These are phyloP conservation scores for Plantago lanceolata DNA, from an alignment of 305 asterid species.

Conservation along the genomic window DNA sequence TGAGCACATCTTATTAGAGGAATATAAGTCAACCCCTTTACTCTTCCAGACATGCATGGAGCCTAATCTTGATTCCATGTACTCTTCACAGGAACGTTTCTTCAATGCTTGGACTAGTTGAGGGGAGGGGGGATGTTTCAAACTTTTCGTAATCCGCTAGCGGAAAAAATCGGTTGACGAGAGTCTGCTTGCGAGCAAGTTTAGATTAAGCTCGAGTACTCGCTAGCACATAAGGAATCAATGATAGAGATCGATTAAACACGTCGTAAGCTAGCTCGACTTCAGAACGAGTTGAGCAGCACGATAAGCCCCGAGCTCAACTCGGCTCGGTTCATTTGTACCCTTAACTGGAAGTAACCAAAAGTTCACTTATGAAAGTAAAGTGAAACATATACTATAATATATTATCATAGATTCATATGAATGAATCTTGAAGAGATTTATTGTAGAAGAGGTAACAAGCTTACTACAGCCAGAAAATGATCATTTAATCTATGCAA, in stretches of 20 bases:
- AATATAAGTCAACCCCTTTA: constrained; percentile 1
- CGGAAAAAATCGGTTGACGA: no score
- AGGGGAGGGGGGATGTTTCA: no score
- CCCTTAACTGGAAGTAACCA: neutral
- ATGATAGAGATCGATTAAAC: no score
- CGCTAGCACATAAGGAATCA: no score
- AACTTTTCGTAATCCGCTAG: no score
- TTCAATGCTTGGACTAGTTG: neutral
- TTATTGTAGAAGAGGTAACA: neutral
- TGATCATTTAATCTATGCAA: neutral
- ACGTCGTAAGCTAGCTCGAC: no score
- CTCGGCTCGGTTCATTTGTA: neutral
- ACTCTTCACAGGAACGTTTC: neutral
- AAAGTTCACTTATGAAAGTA: neutral
- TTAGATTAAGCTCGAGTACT: no score
- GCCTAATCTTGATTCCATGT: constrained; percentile 3
- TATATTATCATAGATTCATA: neutral
- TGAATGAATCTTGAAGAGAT: neutral
- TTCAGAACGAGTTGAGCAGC: no score
- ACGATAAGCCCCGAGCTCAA: no score
- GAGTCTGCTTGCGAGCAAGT: no score
- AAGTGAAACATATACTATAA: no score
- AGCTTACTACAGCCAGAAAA: neutral
- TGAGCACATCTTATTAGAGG: neutral
- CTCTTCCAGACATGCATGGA: neutral